Base-by-base conservation (phyloP, 176 grass and related monocot species). In the Cenchrus fungigraminus region DNA sequence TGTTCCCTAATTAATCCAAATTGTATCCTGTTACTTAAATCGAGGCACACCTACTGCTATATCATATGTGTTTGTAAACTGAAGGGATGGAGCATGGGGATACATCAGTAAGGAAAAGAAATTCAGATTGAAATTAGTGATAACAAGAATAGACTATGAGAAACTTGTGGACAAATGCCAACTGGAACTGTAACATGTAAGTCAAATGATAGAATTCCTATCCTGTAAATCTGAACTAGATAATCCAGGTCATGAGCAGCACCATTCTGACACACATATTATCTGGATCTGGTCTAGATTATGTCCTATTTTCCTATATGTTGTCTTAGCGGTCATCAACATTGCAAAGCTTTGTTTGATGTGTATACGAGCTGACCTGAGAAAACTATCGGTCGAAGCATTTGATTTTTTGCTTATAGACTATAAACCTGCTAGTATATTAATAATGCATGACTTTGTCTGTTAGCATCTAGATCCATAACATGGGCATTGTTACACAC, bases 211-310 rank as follows among this genome's bases (percentile, higher is more conserved):
- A 71, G 71, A 25, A 40, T 40, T 40, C 47, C 34, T 90, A 28
- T 51, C 63, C 32, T 74, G 47, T 80, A 43, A 74, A 32, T 68
- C 47, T 73, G 31, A 86, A 79, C 20, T 4, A 66, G 72, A 66
- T 45, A 42, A 84, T 67, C 22, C 5, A 46, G 72, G 44, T 84
- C 34, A 20, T 55, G 46, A 56, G 7, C 14, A 29, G 10, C 34
- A 56, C 47, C n/a, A 80, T 80, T 17, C 20, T 52, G 1, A 56
- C 4, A 19, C 34, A 9, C 15, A 5, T 45, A 74, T 42, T 1
- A 55, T 45, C 50, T 87, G 60, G 11, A 58, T 17, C 16, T 58
- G 49, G 62, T 20, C 12, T 5, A 44, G 16, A n/a, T 46, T 80
- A 65, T 65, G 60, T 15, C 1, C 19, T n/a, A 0, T 65, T 64